Percentiles rank a stretch among this genome's conserved stretches.
Evolutionary conservation across 1,284 basidiomycete genomes (phyloP).

Genomic region (Hemileccinum hortonii): DNA sequence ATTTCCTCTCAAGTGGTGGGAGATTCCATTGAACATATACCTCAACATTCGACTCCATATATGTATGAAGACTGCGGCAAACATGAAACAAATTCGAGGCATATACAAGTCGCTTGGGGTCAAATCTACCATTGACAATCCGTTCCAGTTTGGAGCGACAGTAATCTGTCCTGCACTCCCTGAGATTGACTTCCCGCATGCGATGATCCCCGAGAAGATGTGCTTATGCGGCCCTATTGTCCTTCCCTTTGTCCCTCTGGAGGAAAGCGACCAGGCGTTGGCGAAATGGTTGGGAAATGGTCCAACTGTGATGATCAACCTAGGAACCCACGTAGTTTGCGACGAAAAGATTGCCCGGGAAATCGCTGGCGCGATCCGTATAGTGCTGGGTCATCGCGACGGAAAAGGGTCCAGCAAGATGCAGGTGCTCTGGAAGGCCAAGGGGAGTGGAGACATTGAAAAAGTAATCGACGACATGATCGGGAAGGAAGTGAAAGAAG

Average conservation of each 20-base stretch:
- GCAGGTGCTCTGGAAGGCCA: constrained; percentile 7
- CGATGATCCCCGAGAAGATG: constrained; percentile 1
- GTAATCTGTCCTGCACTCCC: not conserved
- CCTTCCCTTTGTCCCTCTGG: not conserved
- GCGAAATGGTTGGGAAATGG: not conserved
- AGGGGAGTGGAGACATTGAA: not conserved
- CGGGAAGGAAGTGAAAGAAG: constrained; percentile 1
- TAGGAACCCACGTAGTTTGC: not conserved
- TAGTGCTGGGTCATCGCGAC: not conserved
- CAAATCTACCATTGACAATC: not conserved
- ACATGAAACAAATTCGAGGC: not conserved
- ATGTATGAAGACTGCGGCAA: not conserved
- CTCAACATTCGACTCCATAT: not conserved
- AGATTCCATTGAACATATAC: constrained; percentile 1
- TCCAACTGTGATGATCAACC: constrained; percentile 4
- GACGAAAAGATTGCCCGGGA: not conserved
- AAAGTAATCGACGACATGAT: not conserved
- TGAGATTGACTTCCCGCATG: not conserved
- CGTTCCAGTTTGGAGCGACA: not conserved
- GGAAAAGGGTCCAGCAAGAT: not conserved
- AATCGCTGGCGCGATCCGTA: not conserved
- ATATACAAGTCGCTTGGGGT: not conserved
- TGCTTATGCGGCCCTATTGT: constrained; percentile 1
- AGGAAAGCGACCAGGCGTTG: not conserved
- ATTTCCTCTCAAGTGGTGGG: constrained; percentile 4